Conservation (phyloP, 164 flowering plant species). For the Malania oleifera region DNA sequence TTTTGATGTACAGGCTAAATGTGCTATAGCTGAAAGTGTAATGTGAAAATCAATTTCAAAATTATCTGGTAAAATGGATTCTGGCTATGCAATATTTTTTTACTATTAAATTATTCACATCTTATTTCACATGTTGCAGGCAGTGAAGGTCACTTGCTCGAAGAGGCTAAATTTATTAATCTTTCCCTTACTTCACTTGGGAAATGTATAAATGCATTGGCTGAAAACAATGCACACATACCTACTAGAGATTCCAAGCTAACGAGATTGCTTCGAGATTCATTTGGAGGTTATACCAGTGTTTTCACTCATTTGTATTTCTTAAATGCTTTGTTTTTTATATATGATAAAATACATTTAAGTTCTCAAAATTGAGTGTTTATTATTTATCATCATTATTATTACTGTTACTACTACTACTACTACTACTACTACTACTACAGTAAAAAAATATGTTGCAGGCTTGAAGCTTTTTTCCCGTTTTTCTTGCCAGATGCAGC, state of each 20-base stretch:
- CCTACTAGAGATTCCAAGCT: conserved; percentile 90
- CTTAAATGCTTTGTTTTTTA: no score
- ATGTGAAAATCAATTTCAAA: no score
- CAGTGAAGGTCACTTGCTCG: conserved; percentile 76
- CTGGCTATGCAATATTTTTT: neutral
- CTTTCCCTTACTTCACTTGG: conserved; percentile 93
- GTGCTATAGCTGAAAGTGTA: no score
- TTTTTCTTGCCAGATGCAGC: no score
- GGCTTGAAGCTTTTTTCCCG: no score
- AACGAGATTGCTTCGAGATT: conserved; percentile 91
- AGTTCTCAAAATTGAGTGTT: no score
- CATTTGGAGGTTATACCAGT: conserved; percentile 76
- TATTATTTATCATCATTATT: no score
- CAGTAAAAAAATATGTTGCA: no score
- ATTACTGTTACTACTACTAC: no score
- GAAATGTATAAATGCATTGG: conserved; percentile 93
- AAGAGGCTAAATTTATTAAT: conserved; percentile 92
- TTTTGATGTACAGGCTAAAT: neutral
- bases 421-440: no score
- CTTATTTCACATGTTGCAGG: conserved; percentile 41
- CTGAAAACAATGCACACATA: conserved; percentile 84
- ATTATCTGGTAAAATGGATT: neutral
- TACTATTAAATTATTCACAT: neutral
- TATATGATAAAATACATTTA: no score
- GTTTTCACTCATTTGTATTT: neutral